Evolutionary conservation across 2,329 filamentous ascomycete species (phyloP).

Genomic region (Calonectria crousiana): DNA sequence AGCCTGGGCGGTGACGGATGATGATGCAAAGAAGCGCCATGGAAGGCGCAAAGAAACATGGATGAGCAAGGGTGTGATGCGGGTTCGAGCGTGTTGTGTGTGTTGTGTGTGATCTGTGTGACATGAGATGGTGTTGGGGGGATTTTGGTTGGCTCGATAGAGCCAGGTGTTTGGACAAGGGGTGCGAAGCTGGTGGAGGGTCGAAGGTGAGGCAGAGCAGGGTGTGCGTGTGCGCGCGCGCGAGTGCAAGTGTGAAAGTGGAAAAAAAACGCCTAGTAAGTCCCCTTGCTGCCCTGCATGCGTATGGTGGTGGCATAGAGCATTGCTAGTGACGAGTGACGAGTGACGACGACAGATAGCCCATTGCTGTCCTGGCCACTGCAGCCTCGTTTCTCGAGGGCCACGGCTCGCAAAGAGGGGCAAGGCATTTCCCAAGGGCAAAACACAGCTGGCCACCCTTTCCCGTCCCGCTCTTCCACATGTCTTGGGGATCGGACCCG

Average conservation of each 20-base stretch:
- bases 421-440: neutral
- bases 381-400: slow-evolving; percentile 23
- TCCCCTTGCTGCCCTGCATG: slow-evolving; percentile 14
- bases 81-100: neutral
- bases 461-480: slow-evolving; percentile 19
- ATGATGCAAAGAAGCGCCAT: neutral
- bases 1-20: slow-evolving; percentile 10
- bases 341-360: slow-evolving; percentile 12
- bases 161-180: neutral
- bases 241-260: neutral
- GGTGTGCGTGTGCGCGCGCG: neutral
- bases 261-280: slow-evolving; percentile 21
- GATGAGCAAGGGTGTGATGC: neutral
- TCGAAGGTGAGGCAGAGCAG: slow-evolving; percentile 14
- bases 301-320: slow-evolving; percentile 7
- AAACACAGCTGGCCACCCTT: neutral
- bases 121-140: neutral
- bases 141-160: neutral
- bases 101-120: neutral
- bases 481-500: slow-evolving; percentile 10
- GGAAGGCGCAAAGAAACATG: slow-evolving; percentile 10
- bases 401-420: neutral
- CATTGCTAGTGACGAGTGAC: neutral
- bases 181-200: neutral
- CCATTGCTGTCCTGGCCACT: slow-evolving; percentile 23